A percentile compares a stretch with the other conserved stretches of the same genome.
phyloP scores from a whole-genome alignment of 2,329 filamentous ascomycete species.

The Calonectria pauciramosa region DNA sequence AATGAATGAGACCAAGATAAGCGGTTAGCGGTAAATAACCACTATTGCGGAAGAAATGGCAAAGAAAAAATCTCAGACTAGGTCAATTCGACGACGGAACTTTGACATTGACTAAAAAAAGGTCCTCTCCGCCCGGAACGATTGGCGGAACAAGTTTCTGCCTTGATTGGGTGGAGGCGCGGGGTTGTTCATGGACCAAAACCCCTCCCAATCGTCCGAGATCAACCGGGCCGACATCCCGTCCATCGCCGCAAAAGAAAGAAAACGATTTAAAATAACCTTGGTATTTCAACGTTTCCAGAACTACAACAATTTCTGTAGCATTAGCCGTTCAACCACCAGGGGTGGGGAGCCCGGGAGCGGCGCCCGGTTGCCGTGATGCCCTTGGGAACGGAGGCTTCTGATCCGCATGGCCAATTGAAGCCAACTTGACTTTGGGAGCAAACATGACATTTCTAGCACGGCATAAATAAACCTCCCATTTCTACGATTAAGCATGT shows the following conservation, averaged over 20 bases:
- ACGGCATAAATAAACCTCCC: background rate
- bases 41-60: background rate
- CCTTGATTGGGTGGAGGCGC: background rate
- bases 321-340: background rate
- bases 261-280: background rate
- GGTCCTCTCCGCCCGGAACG: background rate
- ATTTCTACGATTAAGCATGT: background rate
- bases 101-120: background rate
- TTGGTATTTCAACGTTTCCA: background rate
- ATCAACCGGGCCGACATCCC: background rate
- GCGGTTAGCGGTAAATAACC: background rate
- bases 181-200: background rate
- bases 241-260: background rate
- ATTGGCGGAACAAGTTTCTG: background rate
- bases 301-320: background rate
- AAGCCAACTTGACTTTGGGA: background rate
- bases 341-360: background rate
- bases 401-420: constrained; percentile 8
- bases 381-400: constrained; percentile 4
- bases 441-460: background rate
- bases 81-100: background rate
- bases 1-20: background rate
- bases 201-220: background rate
- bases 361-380: background rate
- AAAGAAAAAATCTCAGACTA: background rate